Evolutionary conservation across 177 flowering plant genomes (phyloP), one percentile per base, ranked within the genome.

Genomic region (Telopea speciosissima): DNA sequence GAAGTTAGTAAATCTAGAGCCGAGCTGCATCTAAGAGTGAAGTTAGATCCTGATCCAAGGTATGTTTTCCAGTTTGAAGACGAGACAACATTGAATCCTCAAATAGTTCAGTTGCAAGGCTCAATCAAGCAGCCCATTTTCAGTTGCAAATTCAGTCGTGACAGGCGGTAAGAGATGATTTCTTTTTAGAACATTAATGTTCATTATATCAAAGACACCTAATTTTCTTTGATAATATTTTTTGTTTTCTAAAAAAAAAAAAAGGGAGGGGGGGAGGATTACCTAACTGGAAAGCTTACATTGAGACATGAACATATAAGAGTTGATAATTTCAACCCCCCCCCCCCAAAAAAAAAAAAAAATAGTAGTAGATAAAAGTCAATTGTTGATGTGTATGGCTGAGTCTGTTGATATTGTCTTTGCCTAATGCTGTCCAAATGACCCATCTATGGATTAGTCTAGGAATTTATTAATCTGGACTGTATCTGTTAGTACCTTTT

Each of bases 1-100:
- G 93, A 86, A 28, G 69, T 64, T 49, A 85, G 84, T 61, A 92
- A 85, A 78, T 77, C 84, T 6, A 87, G 81, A 42, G 83, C 84
- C 6, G 97, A 92, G 81, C 86, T 92, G 73, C 97, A 92, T 80
- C 78, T 92, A 74, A 84, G 78, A 75, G 96, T 90, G 73, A 89
- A 88, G 79, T 79, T 92, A 63, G 98, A 93, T 75, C 98, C 97
- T 69, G 97, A 93, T 75, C 97, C 97, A 22, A 86, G 98, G 85
- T 93, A 87, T 67, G 88, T 92, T 10, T 92, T 92, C 74, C 96
- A 90, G 86, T 92, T 92, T 71, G 94, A 89, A 71, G 94, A 90
- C 68, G 83, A 86, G 65, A 87, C 96, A 19, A 77, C 74, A 66
- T 73, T 79, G 33, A 91, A 90, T 68, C 95, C 98, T n/a, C 98